These are phyloP conservation scores for Microdochium bolleyi DNA, from an alignment of 2,329 filamentous ascomycete species.

Conservation along the genomic window DNA sequence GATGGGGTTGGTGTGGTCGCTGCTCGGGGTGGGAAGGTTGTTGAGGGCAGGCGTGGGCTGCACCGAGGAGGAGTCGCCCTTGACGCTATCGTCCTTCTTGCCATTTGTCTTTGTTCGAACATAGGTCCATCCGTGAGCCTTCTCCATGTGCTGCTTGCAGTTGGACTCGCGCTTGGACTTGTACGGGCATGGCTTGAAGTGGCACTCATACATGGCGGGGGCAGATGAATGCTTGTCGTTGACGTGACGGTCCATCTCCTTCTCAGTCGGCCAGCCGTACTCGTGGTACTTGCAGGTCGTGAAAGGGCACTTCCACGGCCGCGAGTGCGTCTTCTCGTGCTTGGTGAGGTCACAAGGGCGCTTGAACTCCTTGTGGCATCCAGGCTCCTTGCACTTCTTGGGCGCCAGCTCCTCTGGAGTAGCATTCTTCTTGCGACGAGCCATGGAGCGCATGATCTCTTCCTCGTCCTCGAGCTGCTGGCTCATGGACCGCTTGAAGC, in stretches of 20 bases:
- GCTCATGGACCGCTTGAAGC: slow-evolving; percentile 59
- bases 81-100: slow-evolving; percentile 44
- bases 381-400: slow-evolving; percentile 65
- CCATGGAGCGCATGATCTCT: slow-evolving; percentile 85
- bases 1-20: slow-evolving; percentile 43
- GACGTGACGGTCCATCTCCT: slow-evolving; percentile 90
- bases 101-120: slow-evolving; percentile 88
- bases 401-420: slow-evolving; percentile 75
- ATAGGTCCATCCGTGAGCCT: slow-evolving; percentile 86
- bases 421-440: slow-evolving; percentile 88
- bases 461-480: slow-evolving; percentile 71
- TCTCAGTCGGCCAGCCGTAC: slow-evolving; percentile 92
- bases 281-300: slow-evolving; percentile 81
- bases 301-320: slow-evolving; percentile 88
- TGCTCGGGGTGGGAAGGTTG: slow-evolving; percentile 55
- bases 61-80: slow-evolving; percentile 32
- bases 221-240: slow-evolving; percentile 89
- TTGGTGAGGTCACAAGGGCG: slow-evolving; percentile 96
- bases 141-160: slow-evolving; percentile 99
- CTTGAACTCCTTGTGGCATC: slow-evolving; percentile 89
- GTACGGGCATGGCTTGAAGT: slow-evolving; percentile 79
- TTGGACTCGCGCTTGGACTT: slow-evolving; percentile 94
- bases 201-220: slow-evolving; percentile 76
- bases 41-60: slow-evolving; percentile 52
- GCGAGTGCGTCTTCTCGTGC: slow-evolving; percentile 95